phyloP scores from a whole-genome alignment of 2,329 filamentous ascomycete genomes.

The Talaromyces sp. region DNA sequence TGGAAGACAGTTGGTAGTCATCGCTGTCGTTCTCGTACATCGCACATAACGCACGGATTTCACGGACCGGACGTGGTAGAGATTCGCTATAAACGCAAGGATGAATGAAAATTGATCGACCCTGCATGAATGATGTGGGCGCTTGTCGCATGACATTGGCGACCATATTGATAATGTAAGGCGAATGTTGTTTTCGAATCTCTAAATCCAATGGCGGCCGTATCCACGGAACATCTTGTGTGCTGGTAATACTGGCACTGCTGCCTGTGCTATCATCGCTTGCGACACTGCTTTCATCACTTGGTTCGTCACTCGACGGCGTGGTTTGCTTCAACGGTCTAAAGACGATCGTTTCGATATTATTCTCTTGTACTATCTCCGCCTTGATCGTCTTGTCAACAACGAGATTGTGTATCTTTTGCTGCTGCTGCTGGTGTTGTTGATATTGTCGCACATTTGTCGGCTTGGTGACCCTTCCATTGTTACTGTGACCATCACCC shows the following conservation, averaged over 20 bases:
- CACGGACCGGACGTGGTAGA: constrained; percentile 19
- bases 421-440: neutral
- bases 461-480: constrained; percentile 9
- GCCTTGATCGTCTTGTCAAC: neutral
- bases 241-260: neutral
- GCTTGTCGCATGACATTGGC: constrained; percentile 23
- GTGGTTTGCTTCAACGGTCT: neutral
- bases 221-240: constrained; percentile 13
- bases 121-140: constrained; percentile 21
- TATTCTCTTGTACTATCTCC: neutral
- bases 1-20: constrained; percentile 16
- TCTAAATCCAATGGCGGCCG: constrained; percentile 21
- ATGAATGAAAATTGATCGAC: constrained; percentile 28
- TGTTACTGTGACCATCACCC: neutral
- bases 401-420: neutral
- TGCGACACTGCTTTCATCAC: neutral
- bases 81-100: constrained; percentile 22
- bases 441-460: neutral
- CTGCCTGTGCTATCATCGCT: constrained; percentile 1
- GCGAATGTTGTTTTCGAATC: constrained; percentile 26
- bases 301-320: neutral
- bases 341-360: neutral
- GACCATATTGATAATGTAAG: constrained; percentile 22
- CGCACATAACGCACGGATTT: constrained; percentile 24
- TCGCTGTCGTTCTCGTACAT: constrained; percentile 20